These are phyloP conservation scores for Elsinoe necatrix DNA, from an alignment of 2,329 filamentous ascomycete species.

Conservation along the genomic window DNA sequence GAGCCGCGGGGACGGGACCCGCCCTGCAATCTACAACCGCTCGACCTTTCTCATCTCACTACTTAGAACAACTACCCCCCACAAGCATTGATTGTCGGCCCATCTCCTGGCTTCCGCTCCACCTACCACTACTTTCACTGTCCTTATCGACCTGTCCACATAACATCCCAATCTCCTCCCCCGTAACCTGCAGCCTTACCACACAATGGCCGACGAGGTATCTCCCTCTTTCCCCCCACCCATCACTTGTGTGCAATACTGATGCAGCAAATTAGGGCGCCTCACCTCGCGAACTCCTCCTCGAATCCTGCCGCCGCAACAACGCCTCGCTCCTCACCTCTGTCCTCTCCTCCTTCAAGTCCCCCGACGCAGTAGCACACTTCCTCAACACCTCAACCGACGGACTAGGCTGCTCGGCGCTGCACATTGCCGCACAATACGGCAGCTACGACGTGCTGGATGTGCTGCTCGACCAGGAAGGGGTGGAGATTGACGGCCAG, in stretches of 20 bases:
- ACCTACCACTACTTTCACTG: neutral
- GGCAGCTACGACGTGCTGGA: slow-evolving; percentile 85
- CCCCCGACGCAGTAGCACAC: slow-evolving; percentile 54
- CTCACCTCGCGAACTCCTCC: slow-evolving; percentile 71
- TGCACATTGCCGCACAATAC: slow-evolving; percentile 78
- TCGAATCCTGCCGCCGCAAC: slow-evolving; percentile 89
- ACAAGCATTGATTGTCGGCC: neutral
- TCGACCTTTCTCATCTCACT: neutral
- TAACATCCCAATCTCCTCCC: neutral
- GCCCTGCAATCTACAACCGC: slow-evolving; percentile 2
- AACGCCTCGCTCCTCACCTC: slow-evolving; percentile 78
- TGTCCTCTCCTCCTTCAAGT: slow-evolving; percentile 52
- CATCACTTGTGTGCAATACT: neutral
- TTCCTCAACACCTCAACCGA: slow-evolving; percentile 82
- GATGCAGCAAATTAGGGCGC: slow-evolving; percentile 49
- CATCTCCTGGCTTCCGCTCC: neutral
- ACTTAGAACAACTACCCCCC: neutral
- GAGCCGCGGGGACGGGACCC: slow-evolving; percentile 4
- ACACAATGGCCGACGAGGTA: slow-evolving; percentile 19
- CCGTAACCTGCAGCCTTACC: slow-evolving; percentile 2
- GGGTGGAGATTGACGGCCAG: slow-evolving; percentile 75
- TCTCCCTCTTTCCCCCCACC: neutral
- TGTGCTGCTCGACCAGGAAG: slow-evolving; percentile 70
- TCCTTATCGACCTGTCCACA: neutral
- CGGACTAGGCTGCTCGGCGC: slow-evolving; percentile 76